A percentile compares a stretch with the other conserved stretches of the same genome.
Conservation (phyloP, 148 eudicot genomes). For the Cornus florida region DNA sequence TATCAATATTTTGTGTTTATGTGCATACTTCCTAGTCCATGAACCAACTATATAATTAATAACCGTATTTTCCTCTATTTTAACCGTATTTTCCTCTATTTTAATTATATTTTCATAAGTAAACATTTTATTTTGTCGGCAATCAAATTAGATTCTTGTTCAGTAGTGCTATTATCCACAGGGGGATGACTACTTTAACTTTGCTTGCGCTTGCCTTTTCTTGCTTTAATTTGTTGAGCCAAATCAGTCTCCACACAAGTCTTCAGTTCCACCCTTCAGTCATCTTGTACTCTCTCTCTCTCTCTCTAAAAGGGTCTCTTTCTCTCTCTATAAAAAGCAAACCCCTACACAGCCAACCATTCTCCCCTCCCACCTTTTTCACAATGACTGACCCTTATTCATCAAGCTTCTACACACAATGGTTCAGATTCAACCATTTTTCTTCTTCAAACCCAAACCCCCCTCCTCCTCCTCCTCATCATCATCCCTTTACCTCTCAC, state of each 20-base stretch:
- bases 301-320: constrained; percentile 11
- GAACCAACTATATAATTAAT: not conserved
- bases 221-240: constrained; percentile 9
- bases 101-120: not conserved
- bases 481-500: constrained; percentile 5
- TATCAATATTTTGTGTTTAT: no score
- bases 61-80: not conserved
- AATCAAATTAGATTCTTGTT: constrained; percentile 11
- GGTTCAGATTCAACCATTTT: constrained; percentile 39
- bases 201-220: not conserved
- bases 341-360: constrained; percentile 2
- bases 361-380: constrained; percentile 12
- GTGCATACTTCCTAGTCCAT: not conserved
- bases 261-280: not conserved
- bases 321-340: constrained; percentile 39
- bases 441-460: constrained; percentile 13
- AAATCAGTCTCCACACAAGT: constrained; percentile 7
- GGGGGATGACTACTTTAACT: not conserved
- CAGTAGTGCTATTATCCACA: not conserved
- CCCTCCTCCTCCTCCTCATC: not conserved
- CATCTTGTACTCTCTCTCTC: not conserved
- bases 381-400: constrained; percentile 67
- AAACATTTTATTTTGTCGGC: not conserved
- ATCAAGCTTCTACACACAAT: constrained; percentile 42
- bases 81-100: not conserved